Evolutionary conservation across 2,329 filamentous ascomycete genomes (phyloP).

Genomic region (Aspergillus sojae): DNA sequence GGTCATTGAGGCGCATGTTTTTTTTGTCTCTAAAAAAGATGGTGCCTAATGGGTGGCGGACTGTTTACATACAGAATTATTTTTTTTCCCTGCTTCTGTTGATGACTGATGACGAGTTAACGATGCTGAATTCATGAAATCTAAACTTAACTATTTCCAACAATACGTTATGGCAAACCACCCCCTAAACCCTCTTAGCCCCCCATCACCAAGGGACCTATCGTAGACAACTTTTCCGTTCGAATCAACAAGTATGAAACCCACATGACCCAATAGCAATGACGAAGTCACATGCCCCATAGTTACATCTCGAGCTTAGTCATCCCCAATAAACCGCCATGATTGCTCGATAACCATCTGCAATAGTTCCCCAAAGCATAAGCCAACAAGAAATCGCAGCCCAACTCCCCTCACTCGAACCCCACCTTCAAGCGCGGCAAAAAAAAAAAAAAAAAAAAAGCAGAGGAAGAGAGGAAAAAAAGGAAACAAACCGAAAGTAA

Average conservation of each 20-base stretch:
- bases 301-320: neutral
- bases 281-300: neutral
- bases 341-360: neutral
- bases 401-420: constrained; percentile 5
- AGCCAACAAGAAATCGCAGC: neutral
- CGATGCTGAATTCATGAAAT: constrained; percentile 3
- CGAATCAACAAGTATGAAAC: neutral
- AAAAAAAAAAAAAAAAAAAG: neutral
- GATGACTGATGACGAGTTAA: constrained; percentile 9
- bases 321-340: neutral
- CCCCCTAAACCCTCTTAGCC: neutral
- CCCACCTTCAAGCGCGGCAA: neutral
- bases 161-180: neutral
- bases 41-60: constrained; percentile 14
- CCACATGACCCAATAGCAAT: neutral
- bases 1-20: constrained; percentile 12
- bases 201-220: neutral
- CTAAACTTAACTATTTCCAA: neutral
- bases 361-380: neutral
- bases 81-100: neutral
- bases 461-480: neutral
- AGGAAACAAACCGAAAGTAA: neutral
- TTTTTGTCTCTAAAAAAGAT: neutral
- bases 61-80: neutral
- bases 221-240: neutral